phyloP scores from a whole-genome alignment of 768 basidiomycete genomes.

The Xerocomus potaroensis region DNA sequence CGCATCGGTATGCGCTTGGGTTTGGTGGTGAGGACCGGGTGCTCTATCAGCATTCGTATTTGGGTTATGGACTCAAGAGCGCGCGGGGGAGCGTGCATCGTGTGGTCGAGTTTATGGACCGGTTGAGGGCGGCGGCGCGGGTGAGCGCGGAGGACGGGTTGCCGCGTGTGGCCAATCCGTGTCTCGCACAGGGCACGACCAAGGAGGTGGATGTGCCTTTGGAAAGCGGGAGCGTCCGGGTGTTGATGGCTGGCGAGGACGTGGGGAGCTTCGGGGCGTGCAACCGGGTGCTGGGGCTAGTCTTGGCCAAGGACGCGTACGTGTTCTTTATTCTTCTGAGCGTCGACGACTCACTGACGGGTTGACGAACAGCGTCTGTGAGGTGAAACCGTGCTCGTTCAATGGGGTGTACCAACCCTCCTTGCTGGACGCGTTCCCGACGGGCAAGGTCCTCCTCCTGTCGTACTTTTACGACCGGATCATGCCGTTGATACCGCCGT shows the following conservation, averaged over 20 bases:
- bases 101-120: constrained; percentile 82
- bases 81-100: constrained; percentile 82
- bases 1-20: constrained; percentile 81
- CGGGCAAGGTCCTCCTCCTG: constrained; percentile 82
- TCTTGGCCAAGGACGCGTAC: constrained; percentile 92
- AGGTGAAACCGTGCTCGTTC: constrained; percentile 93
- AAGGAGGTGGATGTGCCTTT: constrained; percentile 62
- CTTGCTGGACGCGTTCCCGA: constrained; percentile 80
- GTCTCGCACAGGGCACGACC: constrained; percentile 64
- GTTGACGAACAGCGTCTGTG: constrained; percentile 80
- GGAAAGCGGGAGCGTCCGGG: constrained; percentile 45
- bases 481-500: constrained; percentile 57
- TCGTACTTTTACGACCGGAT: constrained; percentile 99
- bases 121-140: constrained; percentile 34
- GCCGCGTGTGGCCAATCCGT: constrained; percentile 57
- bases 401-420: constrained; percentile 97
- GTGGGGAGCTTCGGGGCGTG: constrained; percentile 86
- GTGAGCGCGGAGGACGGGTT: constrained; percentile 1
- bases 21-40: constrained; percentile 70
- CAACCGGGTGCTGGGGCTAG: constrained; percentile 74
- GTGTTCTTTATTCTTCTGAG: constrained; percentile 23
- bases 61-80: constrained; percentile 93
- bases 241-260: constrained; percentile 83
- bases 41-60: constrained; percentile 95
- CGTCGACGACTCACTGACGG: not conserved